Conservation (phyloP, 768 basidiomycete genomes). For the Boletellus emodensis region DNA sequence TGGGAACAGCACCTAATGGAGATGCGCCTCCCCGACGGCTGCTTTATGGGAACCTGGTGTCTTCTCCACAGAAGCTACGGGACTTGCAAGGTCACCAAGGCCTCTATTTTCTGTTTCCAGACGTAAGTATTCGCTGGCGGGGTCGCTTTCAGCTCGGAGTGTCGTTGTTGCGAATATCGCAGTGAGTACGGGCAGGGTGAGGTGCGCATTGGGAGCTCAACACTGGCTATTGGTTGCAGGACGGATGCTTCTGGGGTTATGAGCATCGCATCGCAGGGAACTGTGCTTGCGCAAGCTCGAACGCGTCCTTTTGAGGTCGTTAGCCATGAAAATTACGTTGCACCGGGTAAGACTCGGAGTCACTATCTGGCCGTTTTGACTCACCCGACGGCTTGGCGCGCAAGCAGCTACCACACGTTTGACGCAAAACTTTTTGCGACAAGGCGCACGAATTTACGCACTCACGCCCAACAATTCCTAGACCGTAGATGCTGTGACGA, state of each 20-base stretch:
- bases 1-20: slow-evolving; percentile 49
- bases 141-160: slow-evolving; percentile 76
- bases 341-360: slow-evolving; percentile 57
- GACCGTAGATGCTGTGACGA: slow-evolving; percentile 24
- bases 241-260: slow-evolving; percentile 49
- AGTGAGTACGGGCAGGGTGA: slow-evolving; percentile 45
- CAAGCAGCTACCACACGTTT: slow-evolving; percentile 45
- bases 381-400: slow-evolving; percentile 10
- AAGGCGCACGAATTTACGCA: slow-evolving; percentile 56
- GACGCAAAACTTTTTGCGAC: slow-evolving; percentile 54
- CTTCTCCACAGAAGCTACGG: slow-evolving; percentile 73
- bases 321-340: slow-evolving; percentile 67
- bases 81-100: slow-evolving; percentile 78
- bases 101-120: slow-evolving; percentile 87
- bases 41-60: slow-evolving; percentile 82
- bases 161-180: slow-evolving; percentile 68
- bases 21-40: slow-evolving; percentile 50
- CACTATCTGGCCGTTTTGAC: slow-evolving; percentile 15
- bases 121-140: slow-evolving; percentile 78
- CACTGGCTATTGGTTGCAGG: slow-evolving; percentile 29
- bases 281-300: slow-evolving; percentile 63
- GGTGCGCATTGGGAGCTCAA: slow-evolving; percentile 11
- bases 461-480: slow-evolving; percentile 38
- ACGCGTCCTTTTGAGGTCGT: slow-evolving; percentile 80
- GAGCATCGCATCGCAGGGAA: slow-evolving; percentile 54